phyloP scores from a whole-genome alignment of 2,329 filamentous ascomycete species.

The Colletotrichum plurivorum region DNA sequence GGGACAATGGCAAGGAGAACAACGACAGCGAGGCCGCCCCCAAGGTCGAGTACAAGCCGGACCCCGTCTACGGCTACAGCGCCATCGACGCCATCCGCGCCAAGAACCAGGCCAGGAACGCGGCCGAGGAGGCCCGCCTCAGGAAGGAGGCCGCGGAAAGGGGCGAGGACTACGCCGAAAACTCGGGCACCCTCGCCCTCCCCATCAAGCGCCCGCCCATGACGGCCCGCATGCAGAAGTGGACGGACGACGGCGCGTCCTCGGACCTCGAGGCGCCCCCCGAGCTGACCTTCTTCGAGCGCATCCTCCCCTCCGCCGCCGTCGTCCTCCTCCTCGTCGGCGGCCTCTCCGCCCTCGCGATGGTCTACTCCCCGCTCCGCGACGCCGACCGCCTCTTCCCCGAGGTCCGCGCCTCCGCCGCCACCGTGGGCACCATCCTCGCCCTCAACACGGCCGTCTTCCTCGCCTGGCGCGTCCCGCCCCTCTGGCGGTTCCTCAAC shows the following conservation, averaged over 20 bases:
- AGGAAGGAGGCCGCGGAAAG: constrained; percentile 53
- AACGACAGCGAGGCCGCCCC: constrained; percentile 40
- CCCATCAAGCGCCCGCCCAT: constrained; percentile 57
- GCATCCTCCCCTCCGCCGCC: constrained; percentile 68
- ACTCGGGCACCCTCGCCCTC: constrained; percentile 58
- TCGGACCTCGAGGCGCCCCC: constrained; percentile 64
- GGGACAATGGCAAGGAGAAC: neutral
- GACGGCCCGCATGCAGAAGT: constrained; percentile 57
- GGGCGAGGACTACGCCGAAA: neutral
- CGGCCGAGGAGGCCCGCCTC: constrained; percentile 60
- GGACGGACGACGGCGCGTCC: constrained; percentile 62
- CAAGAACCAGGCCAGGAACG: constrained; percentile 63
- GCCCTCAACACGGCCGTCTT: constrained; percentile 71
- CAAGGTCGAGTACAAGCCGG: constrained; percentile 46
- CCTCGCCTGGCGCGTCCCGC: constrained; percentile 73
- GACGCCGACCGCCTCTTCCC: constrained; percentile 67
- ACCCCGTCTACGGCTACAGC: constrained; percentile 71
- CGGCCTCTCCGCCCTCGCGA: constrained; percentile 59
- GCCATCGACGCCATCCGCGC: constrained; percentile 71
- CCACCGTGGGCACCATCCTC: constrained; percentile 75
- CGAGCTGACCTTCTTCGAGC: constrained; percentile 65
- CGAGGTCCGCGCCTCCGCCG: constrained; percentile 72
- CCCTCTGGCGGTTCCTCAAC: constrained; percentile 77
- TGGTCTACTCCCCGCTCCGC: constrained; percentile 57
- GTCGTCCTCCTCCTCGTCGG: constrained; percentile 62